These are phyloP conservation scores for Podila minutissima DNA, from an alignment of 192 early-diverging fungal genomes.

Conservation along the genomic window DNA sequence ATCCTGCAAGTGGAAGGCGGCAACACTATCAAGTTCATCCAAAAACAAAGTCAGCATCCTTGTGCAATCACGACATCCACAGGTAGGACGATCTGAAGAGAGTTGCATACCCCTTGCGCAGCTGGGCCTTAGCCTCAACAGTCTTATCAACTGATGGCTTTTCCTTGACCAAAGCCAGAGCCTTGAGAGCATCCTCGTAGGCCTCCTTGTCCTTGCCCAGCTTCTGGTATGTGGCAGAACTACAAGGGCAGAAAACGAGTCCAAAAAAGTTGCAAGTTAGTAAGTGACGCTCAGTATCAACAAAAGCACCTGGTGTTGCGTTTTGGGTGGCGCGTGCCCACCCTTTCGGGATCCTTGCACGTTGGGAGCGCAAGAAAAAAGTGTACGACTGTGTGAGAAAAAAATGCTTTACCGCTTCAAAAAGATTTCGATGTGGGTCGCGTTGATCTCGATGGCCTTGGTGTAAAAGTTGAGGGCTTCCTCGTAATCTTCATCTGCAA, in stretches of 20 bases:
- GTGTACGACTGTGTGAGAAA: background rate
- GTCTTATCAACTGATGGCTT: conserved; percentile 53
- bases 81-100: background rate
- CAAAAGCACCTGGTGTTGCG: too few species aligned
- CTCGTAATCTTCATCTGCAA: conserved; percentile 83
- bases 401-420: conserved; percentile 61
- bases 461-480: conserved; percentile 75
- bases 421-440: conserved; percentile 71
- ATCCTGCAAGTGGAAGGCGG: conserved; percentile 60
- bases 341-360: too few species aligned
- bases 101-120: conserved; percentile 60
- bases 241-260: background rate
- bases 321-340: too few species aligned
- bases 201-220: conserved; percentile 66
- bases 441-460: conserved; percentile 70
- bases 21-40: conserved; percentile 43
- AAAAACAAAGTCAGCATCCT: background rate
- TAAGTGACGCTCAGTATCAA: too few species aligned
- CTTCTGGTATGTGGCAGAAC: conserved; percentile 70
- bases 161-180: conserved; percentile 60
- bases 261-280: background rate
- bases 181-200: conserved; percentile 70
- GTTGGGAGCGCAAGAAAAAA: too few species aligned
- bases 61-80: too few species aligned
- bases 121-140: conserved; percentile 70